A percentile compares a stretch with the other conserved stretches of the same genome.
phyloP scores from a whole-genome alignment of 805 yeast genomes.

The Yueomyces sinensis region DNA sequence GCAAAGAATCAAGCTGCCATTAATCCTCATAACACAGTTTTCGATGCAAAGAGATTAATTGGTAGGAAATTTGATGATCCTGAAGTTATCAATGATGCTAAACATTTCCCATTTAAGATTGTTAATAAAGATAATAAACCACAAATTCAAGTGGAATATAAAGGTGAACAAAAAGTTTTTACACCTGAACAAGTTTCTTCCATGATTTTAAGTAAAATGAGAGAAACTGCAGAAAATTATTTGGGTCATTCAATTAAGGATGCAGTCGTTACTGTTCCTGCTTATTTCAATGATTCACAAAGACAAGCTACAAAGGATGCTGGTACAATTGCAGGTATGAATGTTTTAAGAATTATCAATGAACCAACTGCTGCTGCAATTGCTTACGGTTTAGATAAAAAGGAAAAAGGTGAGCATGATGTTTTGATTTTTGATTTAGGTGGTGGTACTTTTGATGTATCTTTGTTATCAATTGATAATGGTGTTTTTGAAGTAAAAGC shows the following conservation, averaged over 20 bases:
- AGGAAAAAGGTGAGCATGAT: conserved; percentile 66
- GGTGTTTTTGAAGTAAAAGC: conserved; percentile 95
- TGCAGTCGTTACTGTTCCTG: conserved; percentile 92
- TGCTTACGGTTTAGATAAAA: conserved; percentile 83
- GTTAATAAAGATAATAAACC: conserved; percentile 63
- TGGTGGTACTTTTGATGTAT: conserved; percentile 96
- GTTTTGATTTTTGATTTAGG: conserved; percentile 87
- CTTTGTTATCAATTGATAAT: conserved; percentile 77
- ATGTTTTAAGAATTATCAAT: conserved; percentile 85
- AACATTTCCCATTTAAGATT: conserved; percentile 78
- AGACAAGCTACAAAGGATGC: conserved; percentile 97
- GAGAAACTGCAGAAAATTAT: conserved; percentile 77
- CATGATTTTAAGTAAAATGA: conserved; percentile 82
- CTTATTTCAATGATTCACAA: conserved; percentile 92
- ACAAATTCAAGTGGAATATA: conserved; percentile 64
- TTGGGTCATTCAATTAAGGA: conserved; percentile 69
- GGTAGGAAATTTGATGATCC: conserved; percentile 75
- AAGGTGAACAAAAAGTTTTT: conserved; percentile 73
- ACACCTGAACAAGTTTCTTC: conserved; percentile 90
- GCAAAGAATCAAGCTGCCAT: conserved; percentile 95
- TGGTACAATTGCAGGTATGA: conserved; percentile 88
- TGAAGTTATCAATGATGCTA: conserved; percentile 64
- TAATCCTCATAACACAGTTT: conserved; percentile 81
- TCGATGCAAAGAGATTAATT: conserved; percentile 82
- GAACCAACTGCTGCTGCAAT: conserved; percentile 97